Evolutionary conservation across 108 stramenopile genomes (phyloP), one percentile per base, ranked within the genome.

Genomic region (Discostella stelligeroides): DNA sequence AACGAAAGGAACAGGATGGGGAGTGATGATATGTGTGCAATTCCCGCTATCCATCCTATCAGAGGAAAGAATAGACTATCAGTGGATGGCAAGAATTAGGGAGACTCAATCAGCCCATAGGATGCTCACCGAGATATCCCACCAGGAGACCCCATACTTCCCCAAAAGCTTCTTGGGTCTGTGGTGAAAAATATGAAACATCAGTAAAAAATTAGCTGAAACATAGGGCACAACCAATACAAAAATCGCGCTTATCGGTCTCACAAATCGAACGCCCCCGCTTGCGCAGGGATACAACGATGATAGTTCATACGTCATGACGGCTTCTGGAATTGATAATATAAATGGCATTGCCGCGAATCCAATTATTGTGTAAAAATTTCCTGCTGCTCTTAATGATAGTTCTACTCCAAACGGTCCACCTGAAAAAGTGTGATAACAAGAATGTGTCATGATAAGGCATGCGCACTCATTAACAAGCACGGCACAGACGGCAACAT

Each of bases 391-490:
- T 10, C 83, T 81, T 0, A 98, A 86, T 4, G 84, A 77, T 8
- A 91, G 87, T 63, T 98, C 97, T 20, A 88, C 63, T 15, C 98
- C 98, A 73, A 97, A 97, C 7, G 98, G 95, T 1, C 98, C 98
- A 1, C 97, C 79, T 74, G 38, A 51, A 54, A 79, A 37, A 6
- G 83, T 58, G 42, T n/a, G n/a, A n/a, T n/a, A n/a, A n/a, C n/a
- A n/a, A n/a, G n/a, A n/a, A n/a, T n/a, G n/a, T n/a, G n/a, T n/a
- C n/a, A n/a, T n/a, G n/a, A n/a, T n/a, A n/a, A n/a, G n/a, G n/a
- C n/a, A n/a, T n/a, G n/a, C n/a, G n/a, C n/a, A n/a, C n/a, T n/a
- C n/a, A n/a, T n/a, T n/a, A n/a, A n/a, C n/a, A n/a, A n/a, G n/a
- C n/a, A n/a, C n/a, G n/a, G n/a, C n/a, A n/a, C n/a, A n/a, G 49